Base-by-base conservation (phyloP, 2,329 filamentous ascomycete species). In the Nothophaeocryptopus gaeumannii region DNA sequence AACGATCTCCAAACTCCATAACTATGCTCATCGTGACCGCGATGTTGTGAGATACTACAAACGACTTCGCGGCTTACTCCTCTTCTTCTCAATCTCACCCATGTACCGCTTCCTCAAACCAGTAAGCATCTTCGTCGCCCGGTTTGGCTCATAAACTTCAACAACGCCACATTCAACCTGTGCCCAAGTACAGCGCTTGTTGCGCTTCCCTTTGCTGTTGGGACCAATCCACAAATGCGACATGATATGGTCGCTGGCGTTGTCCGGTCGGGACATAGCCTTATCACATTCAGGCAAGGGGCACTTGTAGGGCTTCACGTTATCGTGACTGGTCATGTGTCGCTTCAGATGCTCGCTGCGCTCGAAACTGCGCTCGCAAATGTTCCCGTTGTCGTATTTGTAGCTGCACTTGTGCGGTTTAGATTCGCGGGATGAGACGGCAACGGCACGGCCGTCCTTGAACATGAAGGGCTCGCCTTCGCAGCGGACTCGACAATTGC, bases 101-200 rank as follows among this genome's bases (percentile, higher is more conserved):
- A 20, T 44, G 12, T 48, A 26, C 47, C 52, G 54, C 32, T 49
- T 53, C 2, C 48, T 15, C 45, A 59, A 30, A 34, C 49, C 52
- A 10, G 38, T 44, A 10, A 59, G 40, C 8, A 59, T 32, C 48
- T 58, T 59, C 3, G 20, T 43, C 8, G 55, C 47, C 15, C 37
- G 43, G 48, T 97, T 92, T 1, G 95, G 91, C 5, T 97, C 93
- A 20, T 97, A 97, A 68, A 15, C 38, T 1, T 92, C 91, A 8
- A 96, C 96, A 71, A 83, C 96, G 66, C 9, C n/a, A 5, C 15
- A 10, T 31, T 55, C 50, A 4, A 59, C 31, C 5, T 29, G 29
- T 3, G 48, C 47, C 16, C 50, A 50, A 7, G 11, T 29, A 30
- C 46, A 55, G 30, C 52, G 52, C 29, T 50, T 37, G 54, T 67